phyloP scores from a whole-genome alignment of 1,284 basidiomycete genomes.

The Taiwanofungus camphoratus region DNA sequence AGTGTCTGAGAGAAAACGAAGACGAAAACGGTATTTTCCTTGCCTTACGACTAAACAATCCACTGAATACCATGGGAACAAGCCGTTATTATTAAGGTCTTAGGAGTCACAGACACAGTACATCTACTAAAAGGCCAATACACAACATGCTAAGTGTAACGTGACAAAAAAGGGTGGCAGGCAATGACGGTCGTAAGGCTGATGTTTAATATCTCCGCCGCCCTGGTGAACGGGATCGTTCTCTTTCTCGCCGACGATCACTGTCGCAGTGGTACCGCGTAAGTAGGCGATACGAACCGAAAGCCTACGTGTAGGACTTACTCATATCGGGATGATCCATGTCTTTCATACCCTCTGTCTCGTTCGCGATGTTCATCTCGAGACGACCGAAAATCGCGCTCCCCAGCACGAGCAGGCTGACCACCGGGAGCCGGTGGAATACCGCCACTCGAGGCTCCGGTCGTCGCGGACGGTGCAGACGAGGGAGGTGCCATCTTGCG shows the following conservation, averaged over 20 bases:
- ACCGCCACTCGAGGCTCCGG: constrained; percentile 25
- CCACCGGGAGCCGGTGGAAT: constrained; percentile 21
- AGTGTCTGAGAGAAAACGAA: too few relatives aligned
- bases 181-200: too few relatives aligned
- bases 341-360: constrained; percentile 63
- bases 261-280: constrained; percentile 16
- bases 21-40: too few relatives aligned
- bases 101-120: background rate
- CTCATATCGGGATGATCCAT: constrained; percentile 64
- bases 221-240: constrained; percentile 75
- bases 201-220: constrained; percentile 67
- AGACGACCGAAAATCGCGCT: constrained; percentile 48
- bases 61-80: too few relatives aligned
- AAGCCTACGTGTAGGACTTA: constrained; percentile 35
- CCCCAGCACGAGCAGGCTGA: constrained; percentile 31
- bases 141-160: background rate
- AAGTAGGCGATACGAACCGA: constrained; percentile 8
- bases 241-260: constrained; percentile 51
- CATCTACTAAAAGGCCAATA: background rate
- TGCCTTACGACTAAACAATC: too few relatives aligned
- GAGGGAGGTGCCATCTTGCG: constrained; percentile 57
- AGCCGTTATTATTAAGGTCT: too few relatives aligned
- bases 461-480: constrained; percentile 24
- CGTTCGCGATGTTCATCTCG: constrained; percentile 61
- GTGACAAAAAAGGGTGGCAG: background rate